Base-by-base conservation (phyloP, 2,329 filamentous ascomycete genomes). In the Pestalotiopsis fici region DNA sequence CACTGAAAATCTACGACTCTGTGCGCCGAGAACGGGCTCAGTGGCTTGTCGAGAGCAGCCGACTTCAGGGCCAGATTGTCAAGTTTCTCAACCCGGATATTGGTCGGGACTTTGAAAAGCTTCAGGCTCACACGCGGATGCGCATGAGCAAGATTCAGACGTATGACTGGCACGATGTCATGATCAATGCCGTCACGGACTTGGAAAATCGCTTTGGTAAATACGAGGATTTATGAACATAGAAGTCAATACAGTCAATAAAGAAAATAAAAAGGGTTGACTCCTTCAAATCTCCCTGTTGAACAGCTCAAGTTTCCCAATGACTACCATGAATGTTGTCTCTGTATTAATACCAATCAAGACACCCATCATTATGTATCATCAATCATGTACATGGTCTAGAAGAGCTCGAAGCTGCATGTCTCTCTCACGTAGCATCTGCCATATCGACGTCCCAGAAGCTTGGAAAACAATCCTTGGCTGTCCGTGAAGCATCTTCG, bases 1-100 rank as follows among this genome's bases (percentile, higher is more conserved):
- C 80, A 4, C 77, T 86, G 25, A 50, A 69, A 31, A 74, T 76
- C 2, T 86, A 82, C 67, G 78, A 78, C 47, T 71, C 74, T 0
- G 72, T 78, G 2, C 72, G 84, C 3, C 76, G 78, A 15, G 78
- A 78, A 47, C 76, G 83, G 4, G 81, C 80, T 1, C 82, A 84
- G 70, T 82, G 79, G 77, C 76, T 85, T 0, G 79, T 85, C 7
- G 67, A 74, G 39, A 79, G 78, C 54, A 50, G 43, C 18, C 43
- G 43, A 9, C 18, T 50, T 6, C 43, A 50, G n/a, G 43, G 43
- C 9, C 43, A 50, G 9, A 50, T 50, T 21, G 43, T 50, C 3
- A 50, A 50, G n/a, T 18, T 18, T 11, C 43, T 18, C 9, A 18
- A 21, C 9, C 43, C 43, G n/a, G 43, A 50, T 9, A 50, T 50